Evolutionary conservation across 345 rosid genomes (phyloP).

Genomic region (Boechera retrofracta): DNA sequence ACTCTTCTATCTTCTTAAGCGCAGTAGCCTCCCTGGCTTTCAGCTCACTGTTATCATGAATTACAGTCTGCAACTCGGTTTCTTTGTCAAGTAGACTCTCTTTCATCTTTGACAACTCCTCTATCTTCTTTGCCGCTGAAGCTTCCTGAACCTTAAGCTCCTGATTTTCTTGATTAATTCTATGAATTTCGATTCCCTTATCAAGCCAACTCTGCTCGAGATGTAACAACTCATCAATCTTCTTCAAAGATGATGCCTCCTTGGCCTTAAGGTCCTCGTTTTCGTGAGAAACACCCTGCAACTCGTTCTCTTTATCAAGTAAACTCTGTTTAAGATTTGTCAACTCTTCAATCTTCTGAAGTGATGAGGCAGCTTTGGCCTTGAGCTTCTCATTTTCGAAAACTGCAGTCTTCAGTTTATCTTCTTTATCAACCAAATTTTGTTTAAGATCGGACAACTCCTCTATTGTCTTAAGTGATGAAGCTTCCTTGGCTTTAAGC

Average conservation of each 20-base stretch:
- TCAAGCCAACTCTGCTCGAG: slow-evolving; percentile 40
- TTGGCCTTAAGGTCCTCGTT: slow-evolving; percentile 66
- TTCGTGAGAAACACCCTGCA: slow-evolving; percentile 51
- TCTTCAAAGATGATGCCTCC: slow-evolving; percentile 34
- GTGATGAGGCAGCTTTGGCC: slow-evolving; percentile 48
- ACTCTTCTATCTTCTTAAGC: slow-evolving; percentile 39
- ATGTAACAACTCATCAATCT: slow-evolving; percentile 42
- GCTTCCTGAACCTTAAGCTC: slow-evolving; percentile 37
- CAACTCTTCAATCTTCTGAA: slow-evolving; percentile 64
- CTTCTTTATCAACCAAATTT: slow-evolving; percentile 43
- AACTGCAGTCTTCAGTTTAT: slow-evolving; percentile 37
- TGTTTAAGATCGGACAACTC: slow-evolving; percentile 57
- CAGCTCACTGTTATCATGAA: slow-evolving; percentile 32
- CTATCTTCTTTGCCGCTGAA: slow-evolving; percentile 38
- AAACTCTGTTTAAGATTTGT: slow-evolving; percentile 48
- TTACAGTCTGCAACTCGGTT: slow-evolving; percentile 56
- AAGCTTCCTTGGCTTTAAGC: slow-evolving; percentile 43
- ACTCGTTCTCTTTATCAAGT: slow-evolving; percentile 37
- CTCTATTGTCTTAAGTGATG: slow-evolving; percentile 62
- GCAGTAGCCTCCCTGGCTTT: slow-evolving; percentile 68
- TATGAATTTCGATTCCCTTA: slow-evolving; percentile 21
- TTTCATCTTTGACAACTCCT: slow-evolving; percentile 52
- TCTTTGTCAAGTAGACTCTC: slow-evolving; percentile 76
- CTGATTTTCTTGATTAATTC: slow-evolving; percentile 31
- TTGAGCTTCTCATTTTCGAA: slow-evolving; percentile 40